These are phyloP conservation scores for Colletotrichum sp. DNA, from an alignment of 2,329 filamentous ascomycete genomes.

Conservation along the genomic window DNA sequence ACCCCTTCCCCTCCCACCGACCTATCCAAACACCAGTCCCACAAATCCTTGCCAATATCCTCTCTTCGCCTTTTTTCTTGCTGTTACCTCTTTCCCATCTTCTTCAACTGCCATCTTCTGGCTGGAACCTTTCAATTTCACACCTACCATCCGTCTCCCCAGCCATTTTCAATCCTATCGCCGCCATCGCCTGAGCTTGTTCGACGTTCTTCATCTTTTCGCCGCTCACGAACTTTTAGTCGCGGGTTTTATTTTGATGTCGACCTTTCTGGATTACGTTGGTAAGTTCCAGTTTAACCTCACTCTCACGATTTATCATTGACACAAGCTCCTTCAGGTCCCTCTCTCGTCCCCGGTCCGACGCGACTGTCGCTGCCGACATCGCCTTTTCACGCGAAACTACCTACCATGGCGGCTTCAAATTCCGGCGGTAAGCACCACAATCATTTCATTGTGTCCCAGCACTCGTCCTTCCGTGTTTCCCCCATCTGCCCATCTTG, in stretches of 20 bases:
- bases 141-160: fast-evolving
- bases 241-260: not conserved
- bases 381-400: not conserved
- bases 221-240: not conserved
- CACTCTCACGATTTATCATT: not conserved
- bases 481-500: not conserved
- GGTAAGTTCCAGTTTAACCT: not conserved
- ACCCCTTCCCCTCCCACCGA: not conserved
- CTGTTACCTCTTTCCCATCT: not conserved
- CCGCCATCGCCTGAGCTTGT: not conserved
- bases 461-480: not conserved
- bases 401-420: not conserved
- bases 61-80: not conserved
- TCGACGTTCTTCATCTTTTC: not conserved
- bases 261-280: fast-evolving
- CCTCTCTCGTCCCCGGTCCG: not conserved
- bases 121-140: not conserved
- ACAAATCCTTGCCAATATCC: not conserved
- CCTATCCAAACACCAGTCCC: not conserved
- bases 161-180: fast-evolving
- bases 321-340: not conserved
- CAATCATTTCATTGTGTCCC: not conserved
- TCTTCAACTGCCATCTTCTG: not conserved
- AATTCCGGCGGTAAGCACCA: not conserved
- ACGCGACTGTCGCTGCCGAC: not conserved